Evolutionary conservation across 1,284 basidiomycete species (phyloP), one percentile per base, ranked within the genome.

Genomic region (Mycosarcoma maydis): DNA sequence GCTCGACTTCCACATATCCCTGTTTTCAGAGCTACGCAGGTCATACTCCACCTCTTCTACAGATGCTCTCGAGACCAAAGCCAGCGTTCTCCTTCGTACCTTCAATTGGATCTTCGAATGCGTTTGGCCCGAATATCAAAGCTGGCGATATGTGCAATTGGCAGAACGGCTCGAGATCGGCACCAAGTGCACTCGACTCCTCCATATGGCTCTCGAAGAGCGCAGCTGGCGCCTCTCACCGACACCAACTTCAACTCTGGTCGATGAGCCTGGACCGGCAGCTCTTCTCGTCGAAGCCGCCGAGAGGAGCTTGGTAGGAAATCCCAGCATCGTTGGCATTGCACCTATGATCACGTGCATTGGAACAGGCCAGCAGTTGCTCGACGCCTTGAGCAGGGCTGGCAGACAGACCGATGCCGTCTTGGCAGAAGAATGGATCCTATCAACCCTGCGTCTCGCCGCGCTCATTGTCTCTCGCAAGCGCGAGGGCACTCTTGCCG

Each of bases 131-230:
- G 90, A 91, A 71, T 89, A 92, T 77, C 82, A 88, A 43, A 86
- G 87, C 6, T 94, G 92, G 92, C 89, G 90, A 76, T 94, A 92
- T 72, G 84, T 85, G 2, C 88, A 88, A 58, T 83, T 92, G 9
- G 87, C 88, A 7, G 90, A 93, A 72, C 85, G 90, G 32, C 92
- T 92, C 76, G 90, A 91, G 83, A 89, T 94, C 45, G 89, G 89
- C 11, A 84, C 85, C 56, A 85, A 88, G 23, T 85, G 92, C 41
- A 86, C 88, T 6, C 83, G 85, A 6, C 83, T 94, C 29, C 92
- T 90, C 76, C 82, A 86, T 5, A 85, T 87, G 41, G 86, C 92
- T 14, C 83, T 93, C 34, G 84, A 86, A 40, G 87, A 90, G 48
- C 53, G 50, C 23, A 61, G 61, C 22, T 57, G 62, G 60, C 39